Conservation (phyloP, 352 stramenopile species). For the Globisporangium recalcitrans region DNA sequence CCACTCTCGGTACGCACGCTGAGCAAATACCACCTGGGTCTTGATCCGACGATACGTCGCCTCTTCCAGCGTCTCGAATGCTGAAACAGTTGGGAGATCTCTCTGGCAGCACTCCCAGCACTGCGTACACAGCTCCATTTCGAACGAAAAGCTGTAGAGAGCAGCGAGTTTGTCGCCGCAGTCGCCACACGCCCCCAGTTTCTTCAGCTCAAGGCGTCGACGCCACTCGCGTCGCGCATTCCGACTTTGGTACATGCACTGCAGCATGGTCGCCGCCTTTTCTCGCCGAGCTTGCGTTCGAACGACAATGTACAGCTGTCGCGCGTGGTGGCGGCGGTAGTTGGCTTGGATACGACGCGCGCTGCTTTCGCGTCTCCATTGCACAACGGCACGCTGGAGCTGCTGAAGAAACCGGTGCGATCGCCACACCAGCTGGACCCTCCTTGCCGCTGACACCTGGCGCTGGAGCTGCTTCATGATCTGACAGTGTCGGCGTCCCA, state of each 20-base stretch:
- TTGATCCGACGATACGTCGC: conserved; percentile 28
- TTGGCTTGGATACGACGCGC: conserved; percentile 22
- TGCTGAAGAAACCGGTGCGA: conserved; percentile 19
- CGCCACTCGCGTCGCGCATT: conserved; percentile 26
- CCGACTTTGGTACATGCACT: conserved; percentile 33
- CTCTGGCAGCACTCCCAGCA: conserved; percentile 22
- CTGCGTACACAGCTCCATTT: conserved; percentile 26
- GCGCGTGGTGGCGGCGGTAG: conserved; percentile 14
- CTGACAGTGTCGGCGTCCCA: conserved; percentile 8
- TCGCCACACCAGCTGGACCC: conserved; percentile 36
- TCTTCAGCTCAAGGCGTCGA: conserved; percentile 29
- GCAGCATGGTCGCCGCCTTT: conserved; percentile 34
- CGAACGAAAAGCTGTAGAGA: conserved; percentile 32
- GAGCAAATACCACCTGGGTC: conserved; percentile 18
- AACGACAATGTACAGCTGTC: conserved; percentile 23
- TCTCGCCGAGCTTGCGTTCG: conserved; percentile 26
- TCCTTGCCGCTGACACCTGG: conserved; percentile 1
- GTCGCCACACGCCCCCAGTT: conserved; percentile 33
- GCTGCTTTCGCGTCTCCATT: conserved; percentile 18
- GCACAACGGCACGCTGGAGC: conserved; percentile 2
- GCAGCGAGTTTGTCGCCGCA: conserved; percentile 33
- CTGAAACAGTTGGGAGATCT: not conserved
- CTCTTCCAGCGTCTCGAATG: conserved; percentile 19
- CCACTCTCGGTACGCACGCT: conserved; percentile 36
- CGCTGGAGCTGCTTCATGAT: not conserved